Base-by-base conservation (phyloP, 768 basidiomycete genomes). In the Mycena maculata region DNA sequence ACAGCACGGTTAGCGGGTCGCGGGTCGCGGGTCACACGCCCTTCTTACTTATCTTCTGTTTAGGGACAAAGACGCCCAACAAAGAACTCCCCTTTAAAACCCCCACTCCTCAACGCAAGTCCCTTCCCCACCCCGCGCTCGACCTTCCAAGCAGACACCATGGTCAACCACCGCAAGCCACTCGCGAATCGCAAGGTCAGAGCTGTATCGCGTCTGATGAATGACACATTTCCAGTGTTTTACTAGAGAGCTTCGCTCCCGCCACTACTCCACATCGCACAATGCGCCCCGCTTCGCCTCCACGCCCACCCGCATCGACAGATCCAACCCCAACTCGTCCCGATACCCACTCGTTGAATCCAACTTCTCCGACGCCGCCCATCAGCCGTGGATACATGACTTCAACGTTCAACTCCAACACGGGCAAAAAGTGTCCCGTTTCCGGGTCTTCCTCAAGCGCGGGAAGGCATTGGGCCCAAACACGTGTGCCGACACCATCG, bases 281-380 rank as follows among this genome's bases (percentile, higher is more conserved):
- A 15, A 44, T 20, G 42, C 42, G 42, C 50, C 50, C 11, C 50
- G 50, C 50, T 38, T 53, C 50, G 50, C 50, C 50, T 53, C 31
- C 50, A 53, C 50, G 28, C 50, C 50, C 31, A 53, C 50, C 50
- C 28, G 36, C 20, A 53, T 53, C 28, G 58, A 60, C 33, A 1
- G 9, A 3, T 8, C 58, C 45, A 30, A 30, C 58, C 44, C 47
- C n/a, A n/a, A 60, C 23, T 18, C 54, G 8, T 39, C 56, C n/a
- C 56, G 56, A 22, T 58, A 58, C 47, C 58, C 58, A 15, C 54
- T 31, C 54, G 38, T 55, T 39, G 54, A 55, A 39, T 31, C 31
- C 38, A 38, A 55, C 33, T 55, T 55, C 38, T 31, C 31, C 33
- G 54, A 55, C 54, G 33, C 54, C 15, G 31, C 31, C 33, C 54